These are phyloP conservation scores for Pseudozyma pruni DNA, from an alignment of 1,284 basidiomycete genomes.

Conservation along the genomic window DNA sequence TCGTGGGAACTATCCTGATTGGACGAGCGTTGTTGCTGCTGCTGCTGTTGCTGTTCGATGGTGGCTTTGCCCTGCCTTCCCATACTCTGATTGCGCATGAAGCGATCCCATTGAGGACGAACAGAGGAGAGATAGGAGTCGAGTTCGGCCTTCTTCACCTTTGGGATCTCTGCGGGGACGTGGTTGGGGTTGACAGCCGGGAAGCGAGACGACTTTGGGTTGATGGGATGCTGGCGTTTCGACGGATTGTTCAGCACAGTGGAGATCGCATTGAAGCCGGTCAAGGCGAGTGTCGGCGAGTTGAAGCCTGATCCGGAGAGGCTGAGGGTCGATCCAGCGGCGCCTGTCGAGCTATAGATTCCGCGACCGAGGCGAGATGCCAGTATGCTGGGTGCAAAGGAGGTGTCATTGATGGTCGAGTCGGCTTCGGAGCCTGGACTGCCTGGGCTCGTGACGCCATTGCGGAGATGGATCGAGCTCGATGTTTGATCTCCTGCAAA, in stretches of 20 bases:
- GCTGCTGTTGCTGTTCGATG: constrained; percentile 22
- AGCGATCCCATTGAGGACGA: constrained; percentile 61
- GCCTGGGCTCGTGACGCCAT: constrained; percentile 33
- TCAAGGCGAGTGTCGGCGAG: constrained; percentile 32
- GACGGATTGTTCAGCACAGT: constrained; percentile 66
- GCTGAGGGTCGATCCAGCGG: constrained; percentile 29
- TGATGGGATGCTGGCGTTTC: constrained; percentile 59
- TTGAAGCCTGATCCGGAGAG: constrained; percentile 36
- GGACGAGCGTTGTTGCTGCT: constrained; percentile 12
- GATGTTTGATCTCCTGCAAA: constrained; percentile 12
- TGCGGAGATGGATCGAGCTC: constrained; percentile 16
- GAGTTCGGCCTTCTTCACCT: constrained; percentile 51
- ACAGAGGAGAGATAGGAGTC: constrained; percentile 60
- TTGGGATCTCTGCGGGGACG: constrained; percentile 55
- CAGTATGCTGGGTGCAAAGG: constrained; percentile 35
- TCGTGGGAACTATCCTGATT: constrained; percentile 18
- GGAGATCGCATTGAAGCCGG: constrained; percentile 60
- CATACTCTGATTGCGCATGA: constrained; percentile 60
- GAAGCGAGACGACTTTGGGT: constrained; percentile 62
- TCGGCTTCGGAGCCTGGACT: constrained; percentile 43
- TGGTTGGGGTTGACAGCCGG: constrained; percentile 54
- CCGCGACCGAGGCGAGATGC: constrained; percentile 34
- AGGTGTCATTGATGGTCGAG: constrained; percentile 40
- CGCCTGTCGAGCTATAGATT: constrained; percentile 31
- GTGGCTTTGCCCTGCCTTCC: constrained; percentile 48